Percentiles rank a stretch among this genome's conserved stretches.
Evolutionary conservation across 768 basidiomycete genomes (phyloP).

Genomic region (Serendipita sp.): DNA sequence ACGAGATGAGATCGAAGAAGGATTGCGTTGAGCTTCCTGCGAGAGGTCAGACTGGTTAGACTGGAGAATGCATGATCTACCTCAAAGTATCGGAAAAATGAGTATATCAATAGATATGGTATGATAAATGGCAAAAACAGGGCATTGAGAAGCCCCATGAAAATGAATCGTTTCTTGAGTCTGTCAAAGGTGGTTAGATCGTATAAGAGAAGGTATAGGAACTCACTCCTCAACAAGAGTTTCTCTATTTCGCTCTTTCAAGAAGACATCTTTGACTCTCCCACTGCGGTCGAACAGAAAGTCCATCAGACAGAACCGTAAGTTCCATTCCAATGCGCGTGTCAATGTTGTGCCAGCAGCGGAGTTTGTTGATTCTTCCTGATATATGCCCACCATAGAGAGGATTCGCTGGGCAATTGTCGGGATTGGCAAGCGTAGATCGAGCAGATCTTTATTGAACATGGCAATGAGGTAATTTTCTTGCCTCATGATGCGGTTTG

Average conservation of each 20-base stretch:
- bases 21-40: constrained; percentile 98
- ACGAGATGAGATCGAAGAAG: constrained; percentile 82
- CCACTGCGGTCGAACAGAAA: constrained; percentile 89
- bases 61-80: constrained; percentile 28
- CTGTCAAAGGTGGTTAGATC: constrained; percentile 26
- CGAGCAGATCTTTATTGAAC: constrained; percentile 91
- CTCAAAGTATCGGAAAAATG: constrained; percentile 99
- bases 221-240: constrained; percentile 72
- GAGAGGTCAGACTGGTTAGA: neutral
- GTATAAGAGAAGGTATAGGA: neutral
- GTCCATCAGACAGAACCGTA: constrained; percentile 88
- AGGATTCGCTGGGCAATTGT: constrained; percentile 32
- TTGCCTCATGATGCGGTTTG: constrained; percentile 93
- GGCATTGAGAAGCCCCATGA: constrained; percentile 94
- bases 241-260: constrained; percentile 67
- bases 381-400: constrained; percentile 20
- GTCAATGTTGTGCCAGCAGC: constrained; percentile 57
- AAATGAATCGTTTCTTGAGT: constrained; percentile 71
- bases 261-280: constrained; percentile 75
- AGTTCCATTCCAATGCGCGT: constrained; percentile 90
- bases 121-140: constrained; percentile 96
- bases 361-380: constrained; percentile 21
- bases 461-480: constrained; percentile 97
- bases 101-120: constrained; percentile 90
- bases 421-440: constrained; percentile 74